These are phyloP conservation scores for Tolypocladium inflatum DNA, from an alignment of 2,329 filamentous ascomycete species.

Conservation along the genomic window DNA sequence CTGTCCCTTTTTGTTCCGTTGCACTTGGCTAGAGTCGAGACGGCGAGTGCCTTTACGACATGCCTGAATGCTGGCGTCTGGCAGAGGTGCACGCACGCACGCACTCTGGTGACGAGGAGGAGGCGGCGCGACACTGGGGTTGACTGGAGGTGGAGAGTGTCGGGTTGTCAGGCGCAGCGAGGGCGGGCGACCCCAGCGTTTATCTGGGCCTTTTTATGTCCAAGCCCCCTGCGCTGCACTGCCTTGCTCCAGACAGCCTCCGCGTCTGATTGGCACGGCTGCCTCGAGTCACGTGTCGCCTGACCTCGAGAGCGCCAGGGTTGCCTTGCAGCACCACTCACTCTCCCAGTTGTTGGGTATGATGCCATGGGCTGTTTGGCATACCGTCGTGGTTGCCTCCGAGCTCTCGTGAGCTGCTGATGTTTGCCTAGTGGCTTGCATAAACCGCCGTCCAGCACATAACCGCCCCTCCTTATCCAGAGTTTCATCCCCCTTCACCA, in stretches of 20 bases:
- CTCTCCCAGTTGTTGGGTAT: not conserved
- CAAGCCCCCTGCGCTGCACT: not conserved
- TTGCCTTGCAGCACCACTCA: not conserved
- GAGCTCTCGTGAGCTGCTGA: not conserved
- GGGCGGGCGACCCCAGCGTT: not conserved
- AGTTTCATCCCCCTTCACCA: not conserved
- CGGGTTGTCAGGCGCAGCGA: not conserved
- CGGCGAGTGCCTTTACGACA: not conserved
- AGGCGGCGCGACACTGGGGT: not conserved
- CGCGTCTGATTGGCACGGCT: not conserved
- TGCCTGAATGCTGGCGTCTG: not conserved
- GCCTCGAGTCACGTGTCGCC: not conserved
- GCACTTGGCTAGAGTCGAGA: not conserved
- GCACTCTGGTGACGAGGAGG: not conserved
- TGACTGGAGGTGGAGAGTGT: not conserved
- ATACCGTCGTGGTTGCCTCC: not conserved
- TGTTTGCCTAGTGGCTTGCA: not conserved
- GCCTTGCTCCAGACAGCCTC: not conserved
- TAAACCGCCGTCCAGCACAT: not conserved
- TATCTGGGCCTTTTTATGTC: constrained; percentile 1
- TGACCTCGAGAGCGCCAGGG: not conserved
- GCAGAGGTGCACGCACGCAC: not conserved
- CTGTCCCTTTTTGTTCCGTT: not conserved
- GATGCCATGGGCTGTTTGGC: not conserved
- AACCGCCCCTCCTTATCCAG: not conserved